Conservation (phyloP, 768 basidiomycete species). For the Podaxis sp. region DNA sequence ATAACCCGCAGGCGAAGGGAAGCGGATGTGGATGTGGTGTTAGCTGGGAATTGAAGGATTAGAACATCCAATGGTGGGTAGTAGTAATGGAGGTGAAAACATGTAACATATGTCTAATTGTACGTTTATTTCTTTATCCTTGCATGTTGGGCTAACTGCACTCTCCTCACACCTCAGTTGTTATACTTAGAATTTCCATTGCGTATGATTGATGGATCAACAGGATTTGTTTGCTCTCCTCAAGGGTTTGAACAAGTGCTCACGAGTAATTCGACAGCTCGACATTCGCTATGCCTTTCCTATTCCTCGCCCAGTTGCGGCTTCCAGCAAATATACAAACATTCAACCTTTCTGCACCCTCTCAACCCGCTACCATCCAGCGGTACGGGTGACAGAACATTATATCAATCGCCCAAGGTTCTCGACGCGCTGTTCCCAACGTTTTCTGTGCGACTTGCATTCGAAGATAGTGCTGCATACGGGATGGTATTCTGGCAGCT, state of each 20-base stretch:
- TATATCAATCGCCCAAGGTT: not conserved
- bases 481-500: not conserved
- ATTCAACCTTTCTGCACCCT: not conserved
- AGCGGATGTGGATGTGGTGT: conserved; percentile 93
- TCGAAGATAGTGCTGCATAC: not conserved
- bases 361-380: not conserved
- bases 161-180: not conserved
- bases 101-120: not conserved
- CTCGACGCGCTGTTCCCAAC: not conserved
- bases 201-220: too few relatives aligned
- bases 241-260: not conserved
- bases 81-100: too few relatives aligned
- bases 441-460: not conserved
- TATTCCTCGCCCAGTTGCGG: not conserved
- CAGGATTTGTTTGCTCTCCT: not conserved
- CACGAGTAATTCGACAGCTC: too few relatives aligned
- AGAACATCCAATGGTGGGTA: not conserved
- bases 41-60: conserved; percentile 84
- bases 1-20: conserved; percentile 90
- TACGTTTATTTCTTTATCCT: not conserved
- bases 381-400: not conserved
- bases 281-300: too few relatives aligned
- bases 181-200: not conserved
- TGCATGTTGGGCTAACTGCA: not conserved
- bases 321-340: not conserved